These are phyloP conservation scores for Ananas comosus DNA, from an alignment of 176 grass and related monocot genomes.

Conservation along the genomic window DNA sequence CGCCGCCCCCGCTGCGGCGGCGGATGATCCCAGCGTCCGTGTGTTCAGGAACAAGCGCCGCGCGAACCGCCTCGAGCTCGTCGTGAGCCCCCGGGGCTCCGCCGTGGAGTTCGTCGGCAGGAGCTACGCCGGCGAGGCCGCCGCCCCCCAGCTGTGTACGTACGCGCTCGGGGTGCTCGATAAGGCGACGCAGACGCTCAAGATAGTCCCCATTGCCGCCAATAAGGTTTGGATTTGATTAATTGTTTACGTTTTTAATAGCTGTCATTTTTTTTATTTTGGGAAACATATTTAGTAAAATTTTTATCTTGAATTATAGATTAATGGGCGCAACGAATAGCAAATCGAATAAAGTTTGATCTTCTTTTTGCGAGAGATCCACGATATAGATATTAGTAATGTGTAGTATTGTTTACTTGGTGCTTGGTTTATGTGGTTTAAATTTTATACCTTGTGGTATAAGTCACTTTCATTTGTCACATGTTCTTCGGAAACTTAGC, in stretches of 20 bases:
- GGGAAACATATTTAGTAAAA: background rate
- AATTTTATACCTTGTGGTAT: background rate
- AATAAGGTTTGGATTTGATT: conserved; percentile 43
- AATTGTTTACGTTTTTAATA: background rate
- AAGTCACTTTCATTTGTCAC: background rate
- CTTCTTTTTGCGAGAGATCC: background rate
- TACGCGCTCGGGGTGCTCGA: conserved; percentile 78
- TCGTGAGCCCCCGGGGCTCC: conserved; percentile 29
- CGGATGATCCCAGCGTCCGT: conserved; percentile 2
- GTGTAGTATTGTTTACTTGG: background rate
- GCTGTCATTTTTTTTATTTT: background rate
- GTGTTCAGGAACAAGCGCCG: conserved; percentile 37
- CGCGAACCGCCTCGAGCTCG: conserved; percentile 49
- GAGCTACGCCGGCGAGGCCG: conserved; percentile 73
- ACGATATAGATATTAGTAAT: background rate
- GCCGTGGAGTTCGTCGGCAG: conserved; percentile 60
- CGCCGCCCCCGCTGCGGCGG: background rate
- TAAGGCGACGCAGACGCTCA: conserved; percentile 67
- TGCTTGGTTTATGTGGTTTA: background rate
- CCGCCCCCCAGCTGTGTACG: conserved; percentile 41
- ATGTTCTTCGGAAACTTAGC: background rate
- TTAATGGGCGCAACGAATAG: background rate
- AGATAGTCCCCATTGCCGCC: conserved; percentile 53
- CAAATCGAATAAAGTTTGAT: background rate
- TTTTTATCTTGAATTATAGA: background rate